Evolutionary conservation across 208 protist species (phyloP), one percentile per base, ranked within the genome.

Genomic region (Phytomonas francai): DNA sequence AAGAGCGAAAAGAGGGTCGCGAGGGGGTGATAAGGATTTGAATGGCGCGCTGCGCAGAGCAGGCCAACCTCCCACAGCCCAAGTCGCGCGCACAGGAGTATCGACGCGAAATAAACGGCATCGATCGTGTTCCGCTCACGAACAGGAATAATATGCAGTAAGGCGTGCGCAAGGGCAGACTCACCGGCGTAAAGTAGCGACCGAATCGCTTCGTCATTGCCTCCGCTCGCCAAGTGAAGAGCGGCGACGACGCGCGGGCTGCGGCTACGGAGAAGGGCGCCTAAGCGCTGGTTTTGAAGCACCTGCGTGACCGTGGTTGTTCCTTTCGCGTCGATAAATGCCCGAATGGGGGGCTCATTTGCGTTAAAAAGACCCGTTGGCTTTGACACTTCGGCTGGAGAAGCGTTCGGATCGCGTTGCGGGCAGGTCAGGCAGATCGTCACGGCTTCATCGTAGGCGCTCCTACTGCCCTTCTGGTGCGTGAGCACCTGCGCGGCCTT

Each of bases 81-180:
- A 65, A 84, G 79, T 8, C 80, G 71, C 34, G 80, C 78, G 31
- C 78, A 87, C 76, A 84, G 87, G 36, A 91, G 73, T 78, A 91
- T 90, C 22, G 86, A 83, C 27, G 89, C 70, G n/a, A 80, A 78
- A 75, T 86, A 95, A 28, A 80, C 80, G 16, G 76, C 73, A 68
- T 95, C 89, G 57, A 95, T 95, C 67, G 81, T 93, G 3, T 65
- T 59, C 75, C 89, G 87, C 54, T 91, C 80, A 8, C 87, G 86
- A 73, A 95, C 68, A 4, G 89, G 89, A 51, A 92, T 79, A 5
- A 87, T 83, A 73, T 92, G 89, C 22, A 95, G 81, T 22, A 95
- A 78, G 34, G 91, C 64, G 72, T 95, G 87, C 6, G 76, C 74
- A 9, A 92, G 77, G 33, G 70, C 65, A 0, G 89, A 83, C 63